Evolutionary conservation across 306 rosid genomes (phyloP).

Genomic region (Arachis hypogaea): DNA sequence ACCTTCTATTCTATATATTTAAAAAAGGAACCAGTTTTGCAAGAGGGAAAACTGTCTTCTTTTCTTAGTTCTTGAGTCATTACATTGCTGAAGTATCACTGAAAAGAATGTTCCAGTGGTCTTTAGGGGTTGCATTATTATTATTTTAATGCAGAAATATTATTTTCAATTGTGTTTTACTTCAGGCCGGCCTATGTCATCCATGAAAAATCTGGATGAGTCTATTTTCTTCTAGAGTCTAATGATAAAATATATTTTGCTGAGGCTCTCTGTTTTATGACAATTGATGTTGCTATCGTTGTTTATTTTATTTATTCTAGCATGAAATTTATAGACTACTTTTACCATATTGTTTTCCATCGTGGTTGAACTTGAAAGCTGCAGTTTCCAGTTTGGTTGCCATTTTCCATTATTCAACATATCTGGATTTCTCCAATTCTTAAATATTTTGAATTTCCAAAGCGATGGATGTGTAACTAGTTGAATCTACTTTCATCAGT

Average conservation of each 20-base stretch:
- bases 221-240: neutral
- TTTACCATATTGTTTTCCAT: conserved; percentile 19
- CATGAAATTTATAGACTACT: neutral
- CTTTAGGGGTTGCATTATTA: conserved; percentile 7
- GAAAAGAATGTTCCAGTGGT: neutral
- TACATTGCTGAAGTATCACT: neutral
- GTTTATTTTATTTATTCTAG: neutral
- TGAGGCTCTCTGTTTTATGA: neutral
- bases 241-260: neutral
- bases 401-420: conserved; percentile 3
- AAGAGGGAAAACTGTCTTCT: neutral
- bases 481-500: conserved; percentile 5
- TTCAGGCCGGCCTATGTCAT: neutral
- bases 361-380: conserved; percentile 9
- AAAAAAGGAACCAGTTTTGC: conserved; percentile 6
- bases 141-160: neutral
- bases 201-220: neutral
- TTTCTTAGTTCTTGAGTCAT: conserved; percentile 11
- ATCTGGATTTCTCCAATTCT: neutral
- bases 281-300: neutral
- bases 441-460: neutral
- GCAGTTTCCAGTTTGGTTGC: conserved; percentile 10
- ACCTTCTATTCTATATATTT: neutral
- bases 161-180: neutral
- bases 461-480: neutral